These are phyloP conservation scores for Pharus latifolius DNA, from an alignment of 176 grass and related monocot species.

Conservation along the genomic window DNA sequence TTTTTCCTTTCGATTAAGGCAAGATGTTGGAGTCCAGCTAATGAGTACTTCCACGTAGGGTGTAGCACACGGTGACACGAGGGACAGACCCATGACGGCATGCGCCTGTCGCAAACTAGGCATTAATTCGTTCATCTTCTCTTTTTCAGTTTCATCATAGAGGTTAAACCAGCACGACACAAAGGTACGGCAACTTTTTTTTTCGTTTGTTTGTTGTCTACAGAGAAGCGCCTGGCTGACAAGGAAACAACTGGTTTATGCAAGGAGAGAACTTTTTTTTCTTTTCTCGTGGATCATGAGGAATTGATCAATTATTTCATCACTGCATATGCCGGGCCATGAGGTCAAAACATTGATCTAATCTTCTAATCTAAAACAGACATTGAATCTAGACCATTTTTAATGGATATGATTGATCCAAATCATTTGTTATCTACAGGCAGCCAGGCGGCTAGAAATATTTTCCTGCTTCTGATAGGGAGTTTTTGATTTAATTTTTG, in stretches of 20 bases:
- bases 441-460: too few species aligned
- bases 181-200: too few species aligned
- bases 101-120: not conserved
- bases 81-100: not conserved
- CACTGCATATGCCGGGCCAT: not conserved
- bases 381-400: too few species aligned
- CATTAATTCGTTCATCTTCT: too few species aligned
- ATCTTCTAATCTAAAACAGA: too few species aligned
- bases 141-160: too few species aligned
- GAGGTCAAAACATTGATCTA: too few species aligned
- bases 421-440: too few species aligned
- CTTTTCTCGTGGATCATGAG: not conserved
- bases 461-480: too few species aligned
- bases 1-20: not conserved
- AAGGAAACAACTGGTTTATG: not conserved
- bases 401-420: too few species aligned
- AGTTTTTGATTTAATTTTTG: too few species aligned
- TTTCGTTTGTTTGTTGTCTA: not conserved
- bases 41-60: not conserved
- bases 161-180: too few species aligned
- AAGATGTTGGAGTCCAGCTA: constrained; percentile 22
- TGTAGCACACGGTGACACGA: not conserved
- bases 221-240: not conserved
- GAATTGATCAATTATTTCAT: constrained; percentile 2
- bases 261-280: not conserved